phyloP scores from a whole-genome alignment of 805 yeast species.

The Dipodascus albidus region DNA sequence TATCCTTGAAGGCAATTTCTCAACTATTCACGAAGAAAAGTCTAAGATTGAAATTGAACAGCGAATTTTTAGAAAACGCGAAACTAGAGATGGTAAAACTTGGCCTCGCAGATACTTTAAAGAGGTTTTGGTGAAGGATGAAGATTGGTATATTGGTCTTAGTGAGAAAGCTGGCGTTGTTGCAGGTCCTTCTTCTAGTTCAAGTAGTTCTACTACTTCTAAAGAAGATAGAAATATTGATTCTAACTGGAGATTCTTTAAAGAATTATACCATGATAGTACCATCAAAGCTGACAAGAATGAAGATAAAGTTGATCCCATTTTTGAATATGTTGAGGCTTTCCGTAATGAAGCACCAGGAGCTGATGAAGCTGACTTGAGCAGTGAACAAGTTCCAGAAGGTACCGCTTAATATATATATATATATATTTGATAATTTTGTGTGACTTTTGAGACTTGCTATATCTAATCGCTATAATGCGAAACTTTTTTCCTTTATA shows the following conservation, averaged over 20 bases:
- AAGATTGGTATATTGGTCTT: conserved; percentile 9
- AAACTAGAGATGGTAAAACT: conserved; percentile 44
- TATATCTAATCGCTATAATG: too few species aligned
- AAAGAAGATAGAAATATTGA: conserved; percentile 7
- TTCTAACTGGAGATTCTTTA: conserved; percentile 17
- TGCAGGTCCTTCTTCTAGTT: conserved; percentile 11
- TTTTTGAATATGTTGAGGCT: background rate
- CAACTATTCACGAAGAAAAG: conserved; percentile 64
- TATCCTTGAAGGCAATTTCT: conserved; percentile 62
- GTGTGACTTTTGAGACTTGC: background rate
- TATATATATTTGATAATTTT: background rate
- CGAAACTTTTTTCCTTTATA: too few species aligned
- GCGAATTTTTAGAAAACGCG: conserved; percentile 69
- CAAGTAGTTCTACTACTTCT: conserved; percentile 3
- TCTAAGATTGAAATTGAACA: conserved; percentile 72
- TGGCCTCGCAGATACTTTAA: conserved; percentile 87
- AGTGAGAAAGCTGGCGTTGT: conserved; percentile 13
- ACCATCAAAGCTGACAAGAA: conserved; percentile 11
- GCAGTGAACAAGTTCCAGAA: background rate
- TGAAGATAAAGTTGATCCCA: background rate
- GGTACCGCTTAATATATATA: background rate
- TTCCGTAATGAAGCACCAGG: background rate
- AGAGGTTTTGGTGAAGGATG: conserved; percentile 11
- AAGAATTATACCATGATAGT: conserved; percentile 12
- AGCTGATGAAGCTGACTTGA: background rate